Evolutionary conservation across 148 eudicot species (phyloP).

Genomic region (Suaeda aralocaspica): DNA sequence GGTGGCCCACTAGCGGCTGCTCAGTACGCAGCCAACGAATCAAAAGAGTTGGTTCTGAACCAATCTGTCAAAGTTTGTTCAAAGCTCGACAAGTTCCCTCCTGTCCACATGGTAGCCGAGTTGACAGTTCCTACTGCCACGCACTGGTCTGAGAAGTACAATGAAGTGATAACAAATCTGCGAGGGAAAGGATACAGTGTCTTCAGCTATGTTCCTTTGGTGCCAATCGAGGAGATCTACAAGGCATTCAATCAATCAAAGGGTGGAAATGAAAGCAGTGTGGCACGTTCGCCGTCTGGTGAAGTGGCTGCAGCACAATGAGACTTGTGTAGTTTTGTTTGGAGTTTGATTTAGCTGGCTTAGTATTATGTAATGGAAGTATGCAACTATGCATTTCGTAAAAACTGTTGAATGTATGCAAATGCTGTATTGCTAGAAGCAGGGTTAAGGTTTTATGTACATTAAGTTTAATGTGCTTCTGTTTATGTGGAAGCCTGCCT

Average conservation of each 20-base stretch:
- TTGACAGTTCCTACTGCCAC: slow-evolving; percentile 44
- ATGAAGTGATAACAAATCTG: slow-evolving; percentile 25
- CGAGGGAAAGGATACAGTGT: slow-evolving; percentile 36
- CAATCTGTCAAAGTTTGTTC: slow-evolving; percentile 39
- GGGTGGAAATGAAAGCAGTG: slow-evolving; percentile 20
- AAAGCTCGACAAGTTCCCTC: slow-evolving; percentile 31
- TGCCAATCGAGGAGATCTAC: slow-evolving; percentile 54
- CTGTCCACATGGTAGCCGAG: slow-evolving; percentile 36
- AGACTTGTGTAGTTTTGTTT: neutral
- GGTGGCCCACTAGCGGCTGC: slow-evolving; percentile 46
- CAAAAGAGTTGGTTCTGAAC: slow-evolving; percentile 22
- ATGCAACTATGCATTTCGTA: no score
- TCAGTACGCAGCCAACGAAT: slow-evolving; percentile 29
- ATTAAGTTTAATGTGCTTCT: slow-evolving; percentile 3
- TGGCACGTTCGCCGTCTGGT: neutral
- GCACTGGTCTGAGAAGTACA: slow-evolving; percentile 47
- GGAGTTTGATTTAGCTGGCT: neutral
- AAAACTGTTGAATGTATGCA: neutral
- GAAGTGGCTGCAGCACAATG: slow-evolving; percentile 8
- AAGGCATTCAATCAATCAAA: slow-evolving; percentile 50
- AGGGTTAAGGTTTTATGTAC: slow-evolving; percentile 10
- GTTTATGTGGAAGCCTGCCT: neutral
- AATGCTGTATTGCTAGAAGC: neutral
- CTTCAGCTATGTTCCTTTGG: slow-evolving; percentile 40
- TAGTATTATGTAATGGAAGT: neutral